Conservation (phyloP, 2,329 filamentous ascomycete species). For the Pseudocercospora pini-densiflorae region DNA sequence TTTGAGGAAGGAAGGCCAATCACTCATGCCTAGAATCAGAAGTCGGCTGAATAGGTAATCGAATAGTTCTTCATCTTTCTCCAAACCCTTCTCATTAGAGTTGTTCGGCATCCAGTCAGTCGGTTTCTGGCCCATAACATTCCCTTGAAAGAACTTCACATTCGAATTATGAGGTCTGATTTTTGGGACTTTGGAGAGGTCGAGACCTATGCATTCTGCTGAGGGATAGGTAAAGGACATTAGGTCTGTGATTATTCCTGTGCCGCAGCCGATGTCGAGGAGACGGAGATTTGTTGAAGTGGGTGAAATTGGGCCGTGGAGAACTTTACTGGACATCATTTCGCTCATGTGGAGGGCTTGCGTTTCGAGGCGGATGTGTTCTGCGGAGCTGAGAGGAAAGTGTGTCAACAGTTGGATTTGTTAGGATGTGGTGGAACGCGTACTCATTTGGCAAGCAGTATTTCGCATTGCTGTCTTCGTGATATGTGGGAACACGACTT, state of each 20-base stretch:
- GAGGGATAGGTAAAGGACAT: conserved; percentile 26
- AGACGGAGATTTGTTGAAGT: not conserved
- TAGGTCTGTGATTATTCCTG: conserved; percentile 35
- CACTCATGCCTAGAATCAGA: conserved; percentile 27
- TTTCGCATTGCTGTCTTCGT: conserved; percentile 9
- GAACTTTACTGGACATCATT: conserved; percentile 28
- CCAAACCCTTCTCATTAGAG: not conserved
- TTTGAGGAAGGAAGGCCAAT: conserved; percentile 29
- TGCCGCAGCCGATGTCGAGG: conserved; percentile 33
- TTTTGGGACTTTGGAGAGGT: conserved; percentile 33
- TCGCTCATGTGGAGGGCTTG: conserved; percentile 26
- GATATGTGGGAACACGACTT: conserved; percentile 6
- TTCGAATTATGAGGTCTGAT: conserved; percentile 10
- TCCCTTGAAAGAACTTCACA: conserved; percentile 23
- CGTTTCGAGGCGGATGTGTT: conserved; percentile 30
- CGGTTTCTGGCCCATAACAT: conserved; percentile 13
- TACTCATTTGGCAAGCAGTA: conserved; percentile 17
- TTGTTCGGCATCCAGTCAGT: too few species aligned
- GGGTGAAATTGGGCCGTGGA: conserved; percentile 14
- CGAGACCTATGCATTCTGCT: conserved; percentile 42
- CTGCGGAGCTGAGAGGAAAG: conserved; percentile 4
- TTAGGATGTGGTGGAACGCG: not conserved
- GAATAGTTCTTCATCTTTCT: conserved; percentile 16
- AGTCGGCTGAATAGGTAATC: conserved; percentile 32
- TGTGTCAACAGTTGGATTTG: not conserved